Conservation (phyloP, 1,284 basidiomycete species). For the Trichosporon inkin region DNA sequence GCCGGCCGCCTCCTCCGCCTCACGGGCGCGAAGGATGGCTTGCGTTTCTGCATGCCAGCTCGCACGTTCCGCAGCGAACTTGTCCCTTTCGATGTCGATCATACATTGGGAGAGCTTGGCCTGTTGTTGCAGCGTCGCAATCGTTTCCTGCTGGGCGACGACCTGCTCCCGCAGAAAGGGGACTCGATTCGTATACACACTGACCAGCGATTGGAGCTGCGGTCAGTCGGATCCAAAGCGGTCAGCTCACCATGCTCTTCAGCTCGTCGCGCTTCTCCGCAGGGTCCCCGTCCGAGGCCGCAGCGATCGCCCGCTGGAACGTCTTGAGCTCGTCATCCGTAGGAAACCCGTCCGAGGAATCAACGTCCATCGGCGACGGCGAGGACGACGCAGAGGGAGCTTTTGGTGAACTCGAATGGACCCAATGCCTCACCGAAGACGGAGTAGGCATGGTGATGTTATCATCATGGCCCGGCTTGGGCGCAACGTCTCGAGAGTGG, state of each 20-base stretch:
- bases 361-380: not conserved
- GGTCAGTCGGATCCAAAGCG: not conserved
- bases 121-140: conserved; percentile 41
- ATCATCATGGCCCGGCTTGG: conserved; percentile 10
- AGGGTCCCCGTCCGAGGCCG: conserved; percentile 10
- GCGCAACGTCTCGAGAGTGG: not conserved
- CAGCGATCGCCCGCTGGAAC: conserved; percentile 20
- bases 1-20: conserved; percentile 36
- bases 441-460: conserved; percentile 14
- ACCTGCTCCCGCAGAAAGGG: conserved; percentile 39
- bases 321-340: conserved; percentile 21
- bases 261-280: conserved; percentile 25
- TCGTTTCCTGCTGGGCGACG: conserved; percentile 39
- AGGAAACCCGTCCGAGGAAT: conserved; percentile 10
- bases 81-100: conserved; percentile 36
- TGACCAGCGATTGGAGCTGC: conserved; percentile 36
- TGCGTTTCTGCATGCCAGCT: conserved; percentile 40
- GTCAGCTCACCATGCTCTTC: conserved; percentile 29
- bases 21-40: conserved; percentile 33
- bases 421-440: conserved; percentile 5
- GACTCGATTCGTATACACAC: conserved; percentile 24
- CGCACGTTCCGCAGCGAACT: conserved; percentile 36
- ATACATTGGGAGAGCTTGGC: conserved; percentile 32
- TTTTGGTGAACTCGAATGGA: not conserved
- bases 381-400: not conserved